A percentile compares a stretch with the other conserved stretches of the same genome.
Conservation (phyloP, 2,329 filamentous ascomycete species). For the Moelleriella libera region DNA sequence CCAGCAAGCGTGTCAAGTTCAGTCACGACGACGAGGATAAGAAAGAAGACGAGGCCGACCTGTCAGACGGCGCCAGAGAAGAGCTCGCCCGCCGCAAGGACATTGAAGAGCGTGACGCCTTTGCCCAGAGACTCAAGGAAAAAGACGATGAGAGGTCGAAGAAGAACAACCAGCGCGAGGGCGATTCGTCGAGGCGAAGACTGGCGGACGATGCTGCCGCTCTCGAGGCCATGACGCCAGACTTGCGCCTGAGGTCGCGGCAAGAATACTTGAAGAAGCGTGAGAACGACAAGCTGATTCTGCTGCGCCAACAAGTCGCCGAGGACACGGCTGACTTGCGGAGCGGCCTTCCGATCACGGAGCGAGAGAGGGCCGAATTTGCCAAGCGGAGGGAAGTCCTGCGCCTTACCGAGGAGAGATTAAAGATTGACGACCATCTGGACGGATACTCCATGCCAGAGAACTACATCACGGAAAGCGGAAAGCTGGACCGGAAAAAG, state of each 20-base stretch:
- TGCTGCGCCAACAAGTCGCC: slow-evolving; percentile 80
- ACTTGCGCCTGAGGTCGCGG: slow-evolving; percentile 69
- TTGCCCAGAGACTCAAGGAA: slow-evolving; percentile 59
- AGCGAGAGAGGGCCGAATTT: slow-evolving; percentile 76
- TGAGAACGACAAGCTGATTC: slow-evolving; percentile 68
- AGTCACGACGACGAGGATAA: slow-evolving; percentile 35
- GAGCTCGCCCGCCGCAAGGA: slow-evolving; percentile 51
- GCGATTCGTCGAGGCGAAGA: slow-evolving; percentile 39
- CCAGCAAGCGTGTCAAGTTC: slow-evolving; percentile 56
- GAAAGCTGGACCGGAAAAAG: slow-evolving; percentile 72
- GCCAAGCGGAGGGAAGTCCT: slow-evolving; percentile 75
- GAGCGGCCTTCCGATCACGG: slow-evolving; percentile 60
- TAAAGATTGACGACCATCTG: slow-evolving; percentile 78
- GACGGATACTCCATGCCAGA: slow-evolving; percentile 91
- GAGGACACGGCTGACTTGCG: slow-evolving; percentile 75
- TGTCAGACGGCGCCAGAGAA: slow-evolving; percentile 45
- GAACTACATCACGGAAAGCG: slow-evolving; percentile 88
- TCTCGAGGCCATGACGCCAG: slow-evolving; percentile 58
- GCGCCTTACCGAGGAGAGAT: slow-evolving; percentile 67
- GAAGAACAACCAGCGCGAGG: slow-evolving; percentile 42
- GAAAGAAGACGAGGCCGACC: slow-evolving; percentile 16
- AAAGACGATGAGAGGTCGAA: slow-evolving; percentile 60
- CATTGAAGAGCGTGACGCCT: slow-evolving; percentile 62
- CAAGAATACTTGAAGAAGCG: slow-evolving; percentile 92
- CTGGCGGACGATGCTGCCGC: slow-evolving; percentile 43